These are phyloP conservation scores for Neurospora sp. DNA, from an alignment of 2,329 filamentous ascomycete genomes.

Conservation along the genomic window DNA sequence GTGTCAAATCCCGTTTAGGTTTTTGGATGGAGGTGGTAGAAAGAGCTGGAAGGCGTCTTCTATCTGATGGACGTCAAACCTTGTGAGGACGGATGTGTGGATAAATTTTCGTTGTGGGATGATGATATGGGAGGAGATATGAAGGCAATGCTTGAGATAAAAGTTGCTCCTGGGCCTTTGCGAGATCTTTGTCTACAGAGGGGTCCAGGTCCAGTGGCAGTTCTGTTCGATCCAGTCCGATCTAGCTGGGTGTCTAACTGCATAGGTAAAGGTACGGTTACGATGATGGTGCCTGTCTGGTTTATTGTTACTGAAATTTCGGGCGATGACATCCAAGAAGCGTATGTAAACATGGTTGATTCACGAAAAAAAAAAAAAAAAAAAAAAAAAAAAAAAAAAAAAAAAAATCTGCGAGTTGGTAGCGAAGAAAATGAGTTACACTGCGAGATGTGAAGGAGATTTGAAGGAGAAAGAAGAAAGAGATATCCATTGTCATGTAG, in stretches of 20 bases:
- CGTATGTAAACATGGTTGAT: too few species aligned
- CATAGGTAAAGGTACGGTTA: not conserved
- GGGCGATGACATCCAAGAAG: too few species aligned
- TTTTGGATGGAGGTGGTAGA: not conserved
- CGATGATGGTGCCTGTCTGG: not conserved
- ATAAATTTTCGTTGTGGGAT: not conserved
- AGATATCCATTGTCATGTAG: not conserved
- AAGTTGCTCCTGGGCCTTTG: not conserved
- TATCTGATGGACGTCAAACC: not conserved
- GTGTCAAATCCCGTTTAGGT: too few species aligned
- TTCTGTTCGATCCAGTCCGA: not conserved
- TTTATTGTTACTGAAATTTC: not conserved
- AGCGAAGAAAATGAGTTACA: not conserved
- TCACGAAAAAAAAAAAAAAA: too few species aligned
- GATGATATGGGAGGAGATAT: not conserved
- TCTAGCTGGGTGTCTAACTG: not conserved
- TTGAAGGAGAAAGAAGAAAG: not conserved
- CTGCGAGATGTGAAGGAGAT: not conserved
- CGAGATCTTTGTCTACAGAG: not conserved
- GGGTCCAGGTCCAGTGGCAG: not conserved
- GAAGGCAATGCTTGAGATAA: rapidly evolving
- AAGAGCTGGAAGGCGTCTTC: not conserved
- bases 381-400: not conserved
- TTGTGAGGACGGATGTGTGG: not conserved
- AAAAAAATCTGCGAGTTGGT: not conserved